Evolutionary conservation across 129 eudicot species (phyloP), one percentile per base, ranked within the genome.

Genomic region (Centaurea solstitialis): DNA sequence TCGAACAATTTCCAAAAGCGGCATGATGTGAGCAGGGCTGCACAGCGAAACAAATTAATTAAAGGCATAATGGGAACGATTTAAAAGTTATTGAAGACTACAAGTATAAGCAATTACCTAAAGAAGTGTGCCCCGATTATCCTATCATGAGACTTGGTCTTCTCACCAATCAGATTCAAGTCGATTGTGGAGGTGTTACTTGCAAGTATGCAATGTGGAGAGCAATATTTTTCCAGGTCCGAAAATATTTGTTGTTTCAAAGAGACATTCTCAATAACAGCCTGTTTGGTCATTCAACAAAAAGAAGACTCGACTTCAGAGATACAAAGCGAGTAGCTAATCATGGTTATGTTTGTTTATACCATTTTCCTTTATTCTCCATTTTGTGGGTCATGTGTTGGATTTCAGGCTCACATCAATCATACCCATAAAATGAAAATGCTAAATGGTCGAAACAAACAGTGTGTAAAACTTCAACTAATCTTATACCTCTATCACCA

Each of bases 21-120:
- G 99, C 98, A 89, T 96, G 78, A 93, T 86, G 61, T 96, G 97
- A 72, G 98, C 99, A 3, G 99, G 98, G 76, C 99, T 96, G 92
- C 82, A 83, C 35, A 53, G 17, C 11, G 13, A 70, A 61, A 57
- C 5, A 28, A 21, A 18, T 39, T 21, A 10, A 62, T 6, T 15
- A 39, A 20, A 28, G 47, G 15, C 18, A 66, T 74, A 22, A 17
- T 4, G 41, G 7, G 39, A 39, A 13, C 11, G 30, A 23, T 13
- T 26, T 77, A 12, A 22, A 10, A 24, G 6, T 41, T 33, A 30
- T 47, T 9, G 3, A 41, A 79, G 18, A 38, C 20, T 12, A 28
- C 13, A 4, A 22, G 20, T 76, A 62, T 37, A 84, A 68, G 67
- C 4, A 4, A n/a, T 79, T 79, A 96, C 99, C 98, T 96, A 89